A percentile compares a stretch with the other conserved stretches of the same genome.
These are phyloP conservation scores for Pseudopediastrum boryanum DNA, from an alignment of 139 green algal species.

Conservation along the genomic window DNA sequence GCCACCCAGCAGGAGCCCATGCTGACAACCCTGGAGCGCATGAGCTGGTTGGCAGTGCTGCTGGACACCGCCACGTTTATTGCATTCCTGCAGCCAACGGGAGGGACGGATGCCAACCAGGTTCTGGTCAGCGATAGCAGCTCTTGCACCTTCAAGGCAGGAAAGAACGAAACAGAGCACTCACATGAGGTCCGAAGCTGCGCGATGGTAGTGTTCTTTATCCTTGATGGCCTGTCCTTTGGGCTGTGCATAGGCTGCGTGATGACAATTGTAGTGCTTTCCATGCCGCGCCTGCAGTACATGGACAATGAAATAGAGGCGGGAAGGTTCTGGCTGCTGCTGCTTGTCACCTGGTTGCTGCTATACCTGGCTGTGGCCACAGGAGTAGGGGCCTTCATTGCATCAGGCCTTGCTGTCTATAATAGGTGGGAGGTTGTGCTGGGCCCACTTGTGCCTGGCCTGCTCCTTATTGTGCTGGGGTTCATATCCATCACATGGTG, in stretches of 20 bases:
- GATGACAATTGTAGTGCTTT: slow-evolving; percentile 11
- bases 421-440: neutral
- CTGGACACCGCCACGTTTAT: slow-evolving; percentile 27
- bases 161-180: neutral
- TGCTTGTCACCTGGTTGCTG: slow-evolving; percentile 9
- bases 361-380: slow-evolving; percentile 7
- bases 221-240: slow-evolving; percentile 20
- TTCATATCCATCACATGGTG: neutral
- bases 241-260: slow-evolving; percentile 5
- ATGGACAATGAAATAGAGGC: neutral
- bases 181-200: neutral
- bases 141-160: neutral
- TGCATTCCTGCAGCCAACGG: slow-evolving; percentile 23
- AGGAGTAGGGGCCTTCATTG: slow-evolving; percentile 22
- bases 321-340: slow-evolving; percentile 17
- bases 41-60: slow-evolving; percentile 24
- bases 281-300: slow-evolving; percentile 20
- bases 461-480: slow-evolving; percentile 15
- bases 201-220: slow-evolving; percentile 21
- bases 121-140: neutral
- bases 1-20: slow-evolving; percentile 19
- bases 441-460: neutral
- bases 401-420: neutral
- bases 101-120: neutral
- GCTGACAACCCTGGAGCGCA: slow-evolving; percentile 33